Evolutionary conservation across 768 basidiomycete genomes (phyloP).

Genomic region (Coprinellus micaceus): DNA sequence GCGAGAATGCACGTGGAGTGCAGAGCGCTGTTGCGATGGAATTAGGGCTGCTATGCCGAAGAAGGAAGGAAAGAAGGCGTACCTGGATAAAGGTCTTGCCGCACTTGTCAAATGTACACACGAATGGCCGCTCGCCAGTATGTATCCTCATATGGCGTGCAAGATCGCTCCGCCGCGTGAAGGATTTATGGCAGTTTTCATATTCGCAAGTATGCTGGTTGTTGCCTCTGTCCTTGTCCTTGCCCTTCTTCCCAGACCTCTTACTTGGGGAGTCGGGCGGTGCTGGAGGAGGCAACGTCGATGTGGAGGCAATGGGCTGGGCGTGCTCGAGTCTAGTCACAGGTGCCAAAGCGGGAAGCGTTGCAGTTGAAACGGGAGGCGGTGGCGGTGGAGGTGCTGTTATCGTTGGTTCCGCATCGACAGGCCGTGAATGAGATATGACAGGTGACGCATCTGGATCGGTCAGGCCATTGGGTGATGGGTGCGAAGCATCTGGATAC

Average conservation of each 20-base stretch:
- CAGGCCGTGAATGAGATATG: constrained; percentile 39
- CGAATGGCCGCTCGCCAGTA: constrained; percentile 84
- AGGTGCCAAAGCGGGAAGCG: constrained; percentile 32
- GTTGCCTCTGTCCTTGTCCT: constrained; percentile 43
- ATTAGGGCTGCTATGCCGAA: constrained; percentile 10
- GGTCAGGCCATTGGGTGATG: constrained; percentile 36
- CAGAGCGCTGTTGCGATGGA: constrained; percentile 60
- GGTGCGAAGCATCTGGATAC: constrained; percentile 49
- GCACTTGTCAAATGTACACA: constrained; percentile 67
- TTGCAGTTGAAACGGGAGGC: constrained; percentile 10
- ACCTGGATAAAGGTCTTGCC: constrained; percentile 94
- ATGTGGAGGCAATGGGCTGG: constrained; percentile 52
- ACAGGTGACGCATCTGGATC: constrained; percentile 48
- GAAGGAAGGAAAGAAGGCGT: constrained; percentile 15
- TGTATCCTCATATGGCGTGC: constrained; percentile 86
- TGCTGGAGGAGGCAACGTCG: constrained; percentile 28
- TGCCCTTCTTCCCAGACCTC: constrained; percentile 36
- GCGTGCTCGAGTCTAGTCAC: constrained; percentile 29
- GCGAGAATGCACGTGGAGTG: constrained; percentile 82
- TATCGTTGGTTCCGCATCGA: constrained; percentile 21
- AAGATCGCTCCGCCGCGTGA: constrained; percentile 80
- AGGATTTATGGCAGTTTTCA: constrained; percentile 73
- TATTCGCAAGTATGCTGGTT: constrained; percentile 65
- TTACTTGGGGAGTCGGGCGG: constrained; percentile 19
- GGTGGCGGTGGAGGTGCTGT: constrained; percentile 17